A percentile compares a stretch with the other conserved stretches of the same genome.
These are phyloP conservation scores for Boletus vermiculosoides DNA, from an alignment of 768 basidiomycete genomes.

Conservation along the genomic window DNA sequence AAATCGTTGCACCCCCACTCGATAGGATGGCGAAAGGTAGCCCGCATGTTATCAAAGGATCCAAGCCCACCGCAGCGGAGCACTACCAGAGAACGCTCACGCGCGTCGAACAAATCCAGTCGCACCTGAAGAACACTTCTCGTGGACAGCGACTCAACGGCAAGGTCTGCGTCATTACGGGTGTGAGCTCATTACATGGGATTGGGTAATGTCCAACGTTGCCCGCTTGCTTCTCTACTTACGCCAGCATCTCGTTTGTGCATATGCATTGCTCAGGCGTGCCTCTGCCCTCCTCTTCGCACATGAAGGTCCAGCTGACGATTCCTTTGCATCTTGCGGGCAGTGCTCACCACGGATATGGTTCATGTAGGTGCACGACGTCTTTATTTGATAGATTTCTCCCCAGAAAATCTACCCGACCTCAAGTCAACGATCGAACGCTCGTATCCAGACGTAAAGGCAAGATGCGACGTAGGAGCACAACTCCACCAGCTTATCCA, in stretches of 20 bases:
- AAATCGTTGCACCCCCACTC: neutral
- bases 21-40: constrained; percentile 18
- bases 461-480: constrained; percentile 24
- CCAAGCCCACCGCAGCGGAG: constrained; percentile 40
- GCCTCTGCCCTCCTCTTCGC: constrained; percentile 72
- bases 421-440: constrained; percentile 66
- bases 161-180: constrained; percentile 87
- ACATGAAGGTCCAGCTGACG: constrained; percentile 59
- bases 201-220: constrained; percentile 62
- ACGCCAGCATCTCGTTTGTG: constrained; percentile 6
- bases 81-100: constrained; percentile 59
- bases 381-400: constrained; percentile 76
- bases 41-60: constrained; percentile 6
- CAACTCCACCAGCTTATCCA: constrained; percentile 11
- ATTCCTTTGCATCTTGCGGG: neutral
- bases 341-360: constrained; percentile 4
- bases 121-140: constrained; percentile 57
- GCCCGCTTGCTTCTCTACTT: constrained; percentile 11
- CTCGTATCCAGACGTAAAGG: constrained; percentile 78
- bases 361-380: constrained; percentile 60
- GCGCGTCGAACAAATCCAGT: constrained; percentile 65
- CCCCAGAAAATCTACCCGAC: constrained; percentile 62
- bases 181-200: constrained; percentile 81
- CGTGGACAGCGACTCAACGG: constrained; percentile 58
- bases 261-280: constrained; percentile 45